These are phyloP conservation scores for Verbena officinalis DNA, from an alignment of 257 asterid genomes.

Conservation along the genomic window DNA sequence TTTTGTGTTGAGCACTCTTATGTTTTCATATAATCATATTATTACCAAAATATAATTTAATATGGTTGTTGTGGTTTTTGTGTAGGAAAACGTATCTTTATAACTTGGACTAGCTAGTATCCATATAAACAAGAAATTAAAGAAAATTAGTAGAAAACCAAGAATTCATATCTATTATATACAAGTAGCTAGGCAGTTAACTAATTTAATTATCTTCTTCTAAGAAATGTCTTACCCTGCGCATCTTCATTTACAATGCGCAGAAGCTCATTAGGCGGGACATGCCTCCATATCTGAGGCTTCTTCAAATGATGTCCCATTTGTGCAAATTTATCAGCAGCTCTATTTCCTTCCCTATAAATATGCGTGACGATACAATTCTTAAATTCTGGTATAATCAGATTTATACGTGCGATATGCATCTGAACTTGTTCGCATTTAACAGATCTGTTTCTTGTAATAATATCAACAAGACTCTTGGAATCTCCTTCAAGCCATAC, in stretches of 20 bases:
- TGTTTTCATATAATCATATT: too few relatives aligned
- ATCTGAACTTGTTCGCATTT: constrained; percentile 47
- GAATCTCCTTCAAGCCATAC: constrained; percentile 84
- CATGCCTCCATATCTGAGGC: constrained; percentile 63
- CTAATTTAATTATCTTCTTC: constrained; percentile 55
- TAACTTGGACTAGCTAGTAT: too few relatives aligned
- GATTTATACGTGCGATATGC: constrained; percentile 45
- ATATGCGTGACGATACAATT: constrained; percentile 56
- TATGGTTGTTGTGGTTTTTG: too few relatives aligned
- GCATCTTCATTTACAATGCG: constrained; percentile 64
- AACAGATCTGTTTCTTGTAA: constrained; percentile 37
- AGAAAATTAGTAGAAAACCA: too few relatives aligned
- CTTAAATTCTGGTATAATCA: constrained; percentile 49
- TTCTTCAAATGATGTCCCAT: constrained; percentile 58
- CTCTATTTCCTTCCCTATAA: constrained; percentile 71
- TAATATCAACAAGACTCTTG: constrained; percentile 55
- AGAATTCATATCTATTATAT: too few relatives aligned
- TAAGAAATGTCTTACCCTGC: constrained; percentile 49
- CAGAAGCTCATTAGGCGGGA: constrained; percentile 53
- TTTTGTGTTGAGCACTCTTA: not conserved
- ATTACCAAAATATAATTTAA: too few relatives aligned
- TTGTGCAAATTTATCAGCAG: constrained; percentile 75
- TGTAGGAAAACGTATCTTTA: too few relatives aligned
- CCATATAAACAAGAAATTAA: too few relatives aligned
- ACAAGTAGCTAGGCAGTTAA: too few relatives aligned